Conservation (phyloP, 345 rosid genomes). For the Litchi chinensis region DNA sequence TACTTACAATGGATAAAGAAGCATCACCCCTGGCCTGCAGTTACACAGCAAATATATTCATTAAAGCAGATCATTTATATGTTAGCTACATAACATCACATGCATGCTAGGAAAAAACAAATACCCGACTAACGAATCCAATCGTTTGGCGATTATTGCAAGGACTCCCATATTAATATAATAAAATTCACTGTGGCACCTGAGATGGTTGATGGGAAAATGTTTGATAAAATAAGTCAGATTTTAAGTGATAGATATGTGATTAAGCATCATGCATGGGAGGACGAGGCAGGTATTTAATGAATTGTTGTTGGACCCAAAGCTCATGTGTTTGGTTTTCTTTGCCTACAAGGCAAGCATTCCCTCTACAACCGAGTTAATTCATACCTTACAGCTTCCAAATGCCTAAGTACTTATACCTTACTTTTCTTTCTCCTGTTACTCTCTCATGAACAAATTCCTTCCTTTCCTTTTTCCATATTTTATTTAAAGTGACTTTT, state of each 20-base stretch:
- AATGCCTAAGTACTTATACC: constrained; percentile 17
- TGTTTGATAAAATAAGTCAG: neutral
- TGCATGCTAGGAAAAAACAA: neutral
- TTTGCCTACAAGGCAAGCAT: constrained; percentile 25
- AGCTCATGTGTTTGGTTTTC: constrained; percentile 11
- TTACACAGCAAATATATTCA: neutral
- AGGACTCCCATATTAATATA: constrained; percentile 55
- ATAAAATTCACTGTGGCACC: neutral
- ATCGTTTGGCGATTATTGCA: constrained; percentile 50
- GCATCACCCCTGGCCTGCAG: constrained; percentile 87
- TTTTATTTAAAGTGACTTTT: neutral
- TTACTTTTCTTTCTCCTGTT: constrained; percentile 1
- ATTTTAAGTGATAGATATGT: neutral
- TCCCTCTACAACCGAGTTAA: neutral
- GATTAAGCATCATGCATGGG: neutral
- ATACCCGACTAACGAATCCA: constrained; percentile 73
- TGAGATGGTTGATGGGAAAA: neutral
- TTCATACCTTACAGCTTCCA: neutral
- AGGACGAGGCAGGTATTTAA: neutral
- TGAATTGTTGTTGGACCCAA: constrained; percentile 4
- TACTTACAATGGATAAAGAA: constrained; percentile 87
- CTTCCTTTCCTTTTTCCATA: neutral
- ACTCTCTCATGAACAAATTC: neutral
- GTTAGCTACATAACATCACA: too few relatives aligned
- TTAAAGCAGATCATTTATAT: neutral